Evolutionary conservation across 139 green algal genomes (phyloP).

Genomic region (Asterochloris sp.): DNA sequence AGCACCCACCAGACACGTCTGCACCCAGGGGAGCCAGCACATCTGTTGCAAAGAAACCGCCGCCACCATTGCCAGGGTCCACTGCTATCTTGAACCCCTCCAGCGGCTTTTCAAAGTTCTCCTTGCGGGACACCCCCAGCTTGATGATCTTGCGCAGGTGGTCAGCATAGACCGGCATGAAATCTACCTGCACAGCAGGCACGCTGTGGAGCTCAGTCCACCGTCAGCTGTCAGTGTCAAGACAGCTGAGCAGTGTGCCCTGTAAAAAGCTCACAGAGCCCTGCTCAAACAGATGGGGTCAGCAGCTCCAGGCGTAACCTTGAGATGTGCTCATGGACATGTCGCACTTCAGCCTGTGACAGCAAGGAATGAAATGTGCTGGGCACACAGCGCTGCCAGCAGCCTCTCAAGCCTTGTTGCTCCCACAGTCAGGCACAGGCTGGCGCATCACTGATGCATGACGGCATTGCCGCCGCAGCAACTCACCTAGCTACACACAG

Average conservation of each 20-base stretch:
- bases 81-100: slow-evolving; percentile 58
- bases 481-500: too few species aligned
- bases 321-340: neutral
- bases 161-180: slow-evolving; percentile 60
- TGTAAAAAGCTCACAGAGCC: too few species aligned
- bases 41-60: slow-evolving; percentile 84
- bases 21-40: slow-evolving; percentile 90
- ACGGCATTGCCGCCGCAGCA: too few species aligned
- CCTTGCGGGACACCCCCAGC: slow-evolving; percentile 42
- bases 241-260: too few species aligned
- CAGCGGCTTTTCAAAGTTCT: slow-evolving; percentile 55
- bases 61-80: slow-evolving; percentile 76
- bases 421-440: too few species aligned
- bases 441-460: too few species aligned
- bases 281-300: too few species aligned
- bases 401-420: too few species aligned
- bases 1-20: slow-evolving; percentile 50
- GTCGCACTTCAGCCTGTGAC: neutral
- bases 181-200: slow-evolving; percentile 24
- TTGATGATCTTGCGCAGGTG: slow-evolving; percentile 70
- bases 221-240: too few species aligned
- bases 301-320: too few species aligned
- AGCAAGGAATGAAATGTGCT: too few species aligned
- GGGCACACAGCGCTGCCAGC: too few species aligned
- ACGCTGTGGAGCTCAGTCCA: neutral